Evolutionary conservation across 73 alveolate genomes (phyloP), one percentile per base, ranked within the genome.

Genomic region (Paramecium tetraurelia): DNA sequence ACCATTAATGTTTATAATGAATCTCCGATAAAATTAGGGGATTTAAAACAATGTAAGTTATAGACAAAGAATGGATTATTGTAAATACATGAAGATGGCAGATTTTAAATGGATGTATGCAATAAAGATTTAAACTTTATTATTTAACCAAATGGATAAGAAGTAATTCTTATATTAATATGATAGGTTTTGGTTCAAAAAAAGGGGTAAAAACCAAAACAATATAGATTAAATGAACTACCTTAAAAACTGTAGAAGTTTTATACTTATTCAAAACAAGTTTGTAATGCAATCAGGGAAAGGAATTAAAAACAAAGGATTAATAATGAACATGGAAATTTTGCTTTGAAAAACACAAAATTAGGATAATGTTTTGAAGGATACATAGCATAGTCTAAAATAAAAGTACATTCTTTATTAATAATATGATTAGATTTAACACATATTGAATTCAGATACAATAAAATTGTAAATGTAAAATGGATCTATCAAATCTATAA

Each of bases 241-340:
- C 89, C 89, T 1, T 24, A 24, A 24, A 76, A 76, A 76, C 24
- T 76, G 21, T 76, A 76, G 46, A 76, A 76, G 24, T 76, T 76
- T 41, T 76, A 76, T 41, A 36, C 48, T 41, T 76, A 76, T 1
- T 76, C 89, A 10, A 76, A 41, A 41, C 12, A 76, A 76, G 89
- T 76, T 18, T 76, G 89, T 4, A 76, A 76, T 36, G 89, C 89
- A 4, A 76, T 76, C 4, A 76, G 89, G 20, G 89, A 76, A 38
- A 76, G 89, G 18, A 76, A 41, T 76, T 4, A 40, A 38, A 76
- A 76, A 2, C 63, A 76, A 40, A 76, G 43, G 12, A 35, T 76
- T 21, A 20, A 35, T 20, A 76, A 76, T 41, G 89, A 76, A 21
- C 69, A 76, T 40, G 89, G 89, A 12, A 43, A 40, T 40, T 76